Evolutionary conservation across 2,329 filamentous ascomycete genomes (phyloP), one percentile per base, ranked within the genome.

Genomic region (Colletotrichum euphorbiae): DNA sequence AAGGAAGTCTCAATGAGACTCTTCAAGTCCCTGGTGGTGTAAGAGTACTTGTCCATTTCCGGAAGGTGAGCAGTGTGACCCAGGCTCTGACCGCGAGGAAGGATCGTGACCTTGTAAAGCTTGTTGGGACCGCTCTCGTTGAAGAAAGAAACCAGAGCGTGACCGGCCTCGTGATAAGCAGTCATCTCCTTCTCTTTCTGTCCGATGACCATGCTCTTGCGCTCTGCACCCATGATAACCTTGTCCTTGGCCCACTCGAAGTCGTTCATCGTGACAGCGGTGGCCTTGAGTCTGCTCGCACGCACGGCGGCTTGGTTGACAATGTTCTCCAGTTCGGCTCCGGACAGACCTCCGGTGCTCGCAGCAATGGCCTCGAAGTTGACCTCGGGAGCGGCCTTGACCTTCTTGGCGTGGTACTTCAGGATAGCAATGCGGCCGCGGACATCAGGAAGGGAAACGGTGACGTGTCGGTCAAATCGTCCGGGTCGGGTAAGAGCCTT

Each of bases 211-310:
- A 95, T 93, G 73, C 91, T 97, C 78, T 90, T 92, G 76, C 91
- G 90, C 82, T 99, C 96, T 2, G 95, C 93, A 42, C 96, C 96
- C 93, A 99, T 97, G 78, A 97, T 91, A 61, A 99, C 93, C 81
- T 96, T 96, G 83, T 99, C 96, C 81, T 97, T 98, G 65, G 96
- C 96, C 94, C 95, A 99, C 73, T 98, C 94, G 71, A 98, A 90
- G 76, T 98, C 94, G 38, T 86, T 80, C 79, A 93, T 91, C 12
- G 87, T 87, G 60, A 99, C 93, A 51, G 90, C 87, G 67, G 84
- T 84, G 43, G 91, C 87, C 80, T 94, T 96, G 72, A 92, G 87
- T 78, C 96, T 93, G 75, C 93, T 97, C n/a, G 96, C 96, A 75
- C 92, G 93, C 48, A 99, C 91, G 21, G 96, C 96, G 36, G 96